Evolutionary conservation across 352 stramenopile genomes (phyloP), one percentile per base, ranked within the genome.

Genomic region (Phytophthora gonapodyides): DNA sequence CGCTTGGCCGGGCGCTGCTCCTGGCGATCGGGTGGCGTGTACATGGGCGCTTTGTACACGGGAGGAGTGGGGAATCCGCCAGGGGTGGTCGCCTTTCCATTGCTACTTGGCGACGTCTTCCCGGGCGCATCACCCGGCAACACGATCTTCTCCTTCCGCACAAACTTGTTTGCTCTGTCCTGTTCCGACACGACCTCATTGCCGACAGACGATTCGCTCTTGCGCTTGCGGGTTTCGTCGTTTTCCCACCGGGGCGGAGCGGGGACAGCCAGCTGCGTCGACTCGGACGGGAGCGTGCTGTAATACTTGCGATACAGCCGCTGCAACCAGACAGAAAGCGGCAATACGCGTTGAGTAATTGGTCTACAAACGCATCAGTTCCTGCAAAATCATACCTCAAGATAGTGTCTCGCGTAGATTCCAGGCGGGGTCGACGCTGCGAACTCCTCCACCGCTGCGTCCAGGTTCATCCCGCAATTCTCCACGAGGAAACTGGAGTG

Each of bases 251-350:
- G 80, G 0, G 87, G 87, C 57, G 81, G 64, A 7, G 73, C 53
- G 21, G 84, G 78, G 45, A 77, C 78, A 24, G 71, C 55, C 21
- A 96, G 34, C 8, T 72, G 70, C 50, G 70, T 71, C 7, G 75
- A 64, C 17, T 78, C 66, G 19, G 82, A 84, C 40, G 78, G 63
- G 12, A 96, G 62, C 12, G 82, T 93, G 8, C 66, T 79, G 41
- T 81, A 91, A 53, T 94, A 96, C 66, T 89, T 93, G 33, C 82
- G 77, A 24, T 93, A 96, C 43, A 96, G 54, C 57, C 65, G 65
- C 73, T 90, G 47, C 15, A 61, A 37, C 5, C 1, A 2, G 43
- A 51, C 40, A 24, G 8, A 57, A 58, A 59, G 53, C 8, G 24
- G 11, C n/a, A 13, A 42, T 24, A 31, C 27, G 6, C 27, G 6